phyloP scores from a whole-genome alignment of 2,329 filamentous ascomycete species.

The Xylogone sp. region DNA sequence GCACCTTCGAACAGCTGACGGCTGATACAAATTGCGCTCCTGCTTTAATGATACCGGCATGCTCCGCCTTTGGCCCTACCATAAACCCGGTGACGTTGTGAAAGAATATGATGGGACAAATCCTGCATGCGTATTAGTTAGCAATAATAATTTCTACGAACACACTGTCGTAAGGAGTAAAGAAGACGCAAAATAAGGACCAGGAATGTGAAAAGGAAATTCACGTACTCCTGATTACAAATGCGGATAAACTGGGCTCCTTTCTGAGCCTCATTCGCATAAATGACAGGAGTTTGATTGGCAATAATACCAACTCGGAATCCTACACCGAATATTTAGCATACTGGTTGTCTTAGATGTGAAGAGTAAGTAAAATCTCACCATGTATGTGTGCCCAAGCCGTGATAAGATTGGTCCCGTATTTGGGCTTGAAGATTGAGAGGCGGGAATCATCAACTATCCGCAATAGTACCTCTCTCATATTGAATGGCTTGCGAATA shows the following conservation, averaged over 20 bases:
- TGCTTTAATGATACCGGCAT: slow-evolving; percentile 38
- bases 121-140: slow-evolving; percentile 13
- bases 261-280: slow-evolving; percentile 36
- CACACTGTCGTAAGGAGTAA: neutral
- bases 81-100: slow-evolving; percentile 47
- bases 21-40: slow-evolving; percentile 42
- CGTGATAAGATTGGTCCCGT: slow-evolving; percentile 34
- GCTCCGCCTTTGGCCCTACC: slow-evolving; percentile 41
- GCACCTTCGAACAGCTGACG: slow-evolving; percentile 38
- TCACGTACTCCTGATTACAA: slow-evolving; percentile 38
- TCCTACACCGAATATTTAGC: too few relatives aligned
- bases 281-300: slow-evolving; percentile 37
- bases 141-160: neutral
- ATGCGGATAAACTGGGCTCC: slow-evolving; percentile 38
- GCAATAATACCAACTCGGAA: slow-evolving; percentile 32
- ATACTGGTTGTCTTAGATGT: too few relatives aligned
- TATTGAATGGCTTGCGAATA: slow-evolving; percentile 34
- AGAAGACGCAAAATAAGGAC: too few relatives aligned
- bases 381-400: slow-evolving; percentile 35
- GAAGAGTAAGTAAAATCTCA: too few relatives aligned
- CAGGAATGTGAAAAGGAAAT: too few relatives aligned
- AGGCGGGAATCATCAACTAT: slow-evolving; percentile 38
- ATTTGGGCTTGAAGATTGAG: slow-evolving; percentile 36
- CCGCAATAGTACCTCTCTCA: slow-evolving; percentile 35
- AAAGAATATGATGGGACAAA: slow-evolving; percentile 38